A percentile compares a stretch with the other conserved stretches of the same genome.
phyloP scores from a whole-genome alignment of 1,284 basidiomycete genomes.

The Moesziomyces antarcticus region DNA sequence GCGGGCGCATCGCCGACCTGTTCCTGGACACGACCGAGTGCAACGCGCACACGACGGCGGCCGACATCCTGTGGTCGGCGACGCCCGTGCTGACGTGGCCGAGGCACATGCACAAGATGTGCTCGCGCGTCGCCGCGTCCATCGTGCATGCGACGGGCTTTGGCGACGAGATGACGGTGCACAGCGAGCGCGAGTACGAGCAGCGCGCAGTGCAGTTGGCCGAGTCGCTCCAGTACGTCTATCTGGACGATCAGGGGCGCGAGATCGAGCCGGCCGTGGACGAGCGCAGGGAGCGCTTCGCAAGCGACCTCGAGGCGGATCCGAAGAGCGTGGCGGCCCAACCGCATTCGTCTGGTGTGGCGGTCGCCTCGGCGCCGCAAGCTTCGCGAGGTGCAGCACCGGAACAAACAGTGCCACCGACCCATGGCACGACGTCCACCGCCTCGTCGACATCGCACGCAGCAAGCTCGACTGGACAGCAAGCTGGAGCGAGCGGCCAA shows the following conservation, averaged over 20 bases:
- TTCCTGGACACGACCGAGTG: slow-evolving; percentile 77
- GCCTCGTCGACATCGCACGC: too few relatives aligned
- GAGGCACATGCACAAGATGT: slow-evolving; percentile 74
- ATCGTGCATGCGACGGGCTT: slow-evolving; percentile 74
- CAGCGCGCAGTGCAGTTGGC: slow-evolving; percentile 73
- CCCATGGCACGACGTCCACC: too few relatives aligned
- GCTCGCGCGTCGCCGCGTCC: slow-evolving; percentile 74
- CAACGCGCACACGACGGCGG: slow-evolving; percentile 75
- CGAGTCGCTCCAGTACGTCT: slow-evolving; percentile 67
- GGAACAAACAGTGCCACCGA: too few relatives aligned
- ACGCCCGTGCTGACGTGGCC: slow-evolving; percentile 76
- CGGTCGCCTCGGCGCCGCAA: background rate
- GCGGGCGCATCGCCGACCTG: slow-evolving; percentile 73
- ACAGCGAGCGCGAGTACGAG: slow-evolving; percentile 72
- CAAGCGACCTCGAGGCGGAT: slow-evolving; percentile 42
- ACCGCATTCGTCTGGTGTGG: slow-evolving; percentile 16
- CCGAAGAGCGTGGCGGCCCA: slow-evolving; percentile 39
- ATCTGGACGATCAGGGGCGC: slow-evolving; percentile 30
- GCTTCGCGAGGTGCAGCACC: background rate
- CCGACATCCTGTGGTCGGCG: slow-evolving; percentile 75
- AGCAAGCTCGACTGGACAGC: too few relatives aligned
- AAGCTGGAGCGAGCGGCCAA: too few relatives aligned
- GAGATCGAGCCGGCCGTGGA: slow-evolving; percentile 13
- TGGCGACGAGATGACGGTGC: slow-evolving; percentile 73
- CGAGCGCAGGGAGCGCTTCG: slow-evolving; percentile 12